Evolutionary conservation across 139 green algal genomes (phyloP).

Genomic region (Eudorina sp.): DNA sequence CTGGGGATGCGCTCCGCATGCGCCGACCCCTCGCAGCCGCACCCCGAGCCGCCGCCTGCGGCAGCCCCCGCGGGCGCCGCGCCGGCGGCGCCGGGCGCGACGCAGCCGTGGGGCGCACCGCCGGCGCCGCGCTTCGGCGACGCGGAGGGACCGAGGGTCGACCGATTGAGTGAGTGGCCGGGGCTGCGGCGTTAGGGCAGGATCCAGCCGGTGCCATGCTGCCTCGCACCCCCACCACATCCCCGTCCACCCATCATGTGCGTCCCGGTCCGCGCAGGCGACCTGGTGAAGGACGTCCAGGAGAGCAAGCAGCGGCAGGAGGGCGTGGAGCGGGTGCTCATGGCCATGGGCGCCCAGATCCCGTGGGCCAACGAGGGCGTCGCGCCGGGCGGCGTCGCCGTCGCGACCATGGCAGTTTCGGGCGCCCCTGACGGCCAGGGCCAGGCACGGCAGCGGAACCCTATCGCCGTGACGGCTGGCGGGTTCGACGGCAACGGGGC

Average conservation of each 20-base stretch:
- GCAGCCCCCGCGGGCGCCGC: background rate
- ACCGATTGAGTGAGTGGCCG: constrained; percentile 29
- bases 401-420: no score
- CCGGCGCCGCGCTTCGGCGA: background rate
- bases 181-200: no score
- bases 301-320: background rate
- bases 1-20: background rate
- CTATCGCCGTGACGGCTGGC: constrained; percentile 9
- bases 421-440: no score
- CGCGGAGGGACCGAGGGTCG: background rate
- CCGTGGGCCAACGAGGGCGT: constrained; percentile 11
- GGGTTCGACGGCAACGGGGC: background rate
- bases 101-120: constrained; percentile 1
- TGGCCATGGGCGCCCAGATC: constrained; percentile 12
- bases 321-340: constrained; percentile 17
- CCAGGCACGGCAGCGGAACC: constrained; percentile 16
- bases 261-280: background rate
- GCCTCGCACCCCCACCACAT: no score
- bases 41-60: background rate
- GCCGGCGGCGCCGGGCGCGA: background rate
- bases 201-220: no score
- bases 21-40: background rate
- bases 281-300: constrained; percentile 17
- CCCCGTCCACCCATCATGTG: no score
- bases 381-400: background rate